phyloP scores from a whole-genome alignment of 2,329 filamentous ascomycete genomes.

The Aspergillus niger region DNA sequence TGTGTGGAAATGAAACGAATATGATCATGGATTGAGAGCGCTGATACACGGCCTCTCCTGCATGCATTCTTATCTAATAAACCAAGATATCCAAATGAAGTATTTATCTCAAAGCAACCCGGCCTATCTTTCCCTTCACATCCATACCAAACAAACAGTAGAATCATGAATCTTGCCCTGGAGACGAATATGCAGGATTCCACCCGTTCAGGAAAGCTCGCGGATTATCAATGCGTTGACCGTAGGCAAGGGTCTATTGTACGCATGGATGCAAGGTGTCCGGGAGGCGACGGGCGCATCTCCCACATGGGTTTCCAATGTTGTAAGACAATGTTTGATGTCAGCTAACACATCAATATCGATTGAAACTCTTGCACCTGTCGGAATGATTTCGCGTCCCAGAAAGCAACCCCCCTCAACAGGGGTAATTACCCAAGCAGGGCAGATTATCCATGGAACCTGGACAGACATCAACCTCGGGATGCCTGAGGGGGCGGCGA shows the following conservation, averaged over 20 bases:
- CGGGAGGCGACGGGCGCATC: not conserved
- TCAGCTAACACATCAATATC: not conserved
- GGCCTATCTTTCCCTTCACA: not conserved
- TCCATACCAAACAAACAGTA: not conserved
- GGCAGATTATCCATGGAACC: not conserved
- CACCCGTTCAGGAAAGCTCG: constrained; percentile 17
- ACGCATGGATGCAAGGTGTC: not conserved
- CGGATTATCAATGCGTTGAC: constrained; percentile 17
- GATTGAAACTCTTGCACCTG: too few relatives aligned
- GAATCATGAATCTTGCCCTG: not conserved
- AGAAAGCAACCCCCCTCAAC: not conserved
- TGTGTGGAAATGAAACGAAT: constrained; percentile 8
- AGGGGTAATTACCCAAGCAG: not conserved
- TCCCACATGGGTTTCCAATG: too few relatives aligned
- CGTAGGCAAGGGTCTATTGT: constrained; percentile 6
- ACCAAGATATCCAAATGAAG: not conserved
- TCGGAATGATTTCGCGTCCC: too few relatives aligned
- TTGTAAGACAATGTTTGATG: too few relatives aligned
- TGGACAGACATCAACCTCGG: too few relatives aligned
- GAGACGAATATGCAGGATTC: constrained; percentile 23
- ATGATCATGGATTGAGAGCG: not conserved
- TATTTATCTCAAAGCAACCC: too few relatives aligned
- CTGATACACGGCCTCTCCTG: not conserved
- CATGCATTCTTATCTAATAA: not conserved
- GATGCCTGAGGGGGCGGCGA: too few relatives aligned